Percentiles rank a stretch among this genome's conserved stretches.
These are phyloP conservation scores for Trichomonascus vanleenenianus DNA, from an alignment of 805 yeast species.

Conservation along the genomic window DNA sequence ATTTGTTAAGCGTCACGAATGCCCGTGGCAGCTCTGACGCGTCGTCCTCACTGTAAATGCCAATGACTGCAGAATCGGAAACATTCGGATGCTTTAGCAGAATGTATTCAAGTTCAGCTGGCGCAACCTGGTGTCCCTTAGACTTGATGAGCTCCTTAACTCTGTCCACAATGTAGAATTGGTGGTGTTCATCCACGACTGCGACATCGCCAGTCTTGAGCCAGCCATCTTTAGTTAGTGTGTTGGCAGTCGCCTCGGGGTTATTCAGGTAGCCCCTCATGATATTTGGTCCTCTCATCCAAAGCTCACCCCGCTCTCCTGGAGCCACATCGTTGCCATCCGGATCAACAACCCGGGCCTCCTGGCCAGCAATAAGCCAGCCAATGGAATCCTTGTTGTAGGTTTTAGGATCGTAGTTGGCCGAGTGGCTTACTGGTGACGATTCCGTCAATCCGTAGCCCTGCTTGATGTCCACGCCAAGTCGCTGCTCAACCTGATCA, in stretches of 20 bases:
- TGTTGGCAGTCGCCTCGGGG: conserved; percentile 39
- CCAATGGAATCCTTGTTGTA: conserved; percentile 44
- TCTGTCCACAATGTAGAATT: conserved; percentile 45
- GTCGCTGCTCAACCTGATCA: conserved; percentile 9
- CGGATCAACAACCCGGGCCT: conserved; percentile 39
- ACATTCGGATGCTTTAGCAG: conserved; percentile 65
- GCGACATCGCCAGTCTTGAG: conserved; percentile 54
- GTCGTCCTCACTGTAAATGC: conserved; percentile 61
- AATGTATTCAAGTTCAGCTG: conserved; percentile 90
- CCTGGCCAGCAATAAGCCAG: conserved; percentile 36
- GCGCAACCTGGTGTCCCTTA: conserved; percentile 82
- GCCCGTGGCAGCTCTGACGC: conserved; percentile 53
- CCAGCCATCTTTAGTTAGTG: conserved; percentile 45
- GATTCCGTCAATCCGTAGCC: conserved; percentile 40
- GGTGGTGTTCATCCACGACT: conserved; percentile 31
- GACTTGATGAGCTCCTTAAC: conserved; percentile 62
- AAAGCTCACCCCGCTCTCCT: conserved; percentile 44
- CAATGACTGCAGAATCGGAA: conserved; percentile 85
- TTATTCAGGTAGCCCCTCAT: conserved; percentile 45
- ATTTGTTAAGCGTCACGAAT: conserved; percentile 22
- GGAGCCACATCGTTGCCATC: conserved; percentile 43
- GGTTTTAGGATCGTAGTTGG: conserved; percentile 29
- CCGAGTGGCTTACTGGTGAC: conserved; percentile 44
- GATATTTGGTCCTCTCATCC: conserved; percentile 50
- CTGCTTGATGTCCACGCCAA: conserved; percentile 18